Evolutionary conservation across 1,139 yeast genomes (phyloP), one percentile per base, ranked within the genome.

Genomic region (Candida labiduridarum): DNA sequence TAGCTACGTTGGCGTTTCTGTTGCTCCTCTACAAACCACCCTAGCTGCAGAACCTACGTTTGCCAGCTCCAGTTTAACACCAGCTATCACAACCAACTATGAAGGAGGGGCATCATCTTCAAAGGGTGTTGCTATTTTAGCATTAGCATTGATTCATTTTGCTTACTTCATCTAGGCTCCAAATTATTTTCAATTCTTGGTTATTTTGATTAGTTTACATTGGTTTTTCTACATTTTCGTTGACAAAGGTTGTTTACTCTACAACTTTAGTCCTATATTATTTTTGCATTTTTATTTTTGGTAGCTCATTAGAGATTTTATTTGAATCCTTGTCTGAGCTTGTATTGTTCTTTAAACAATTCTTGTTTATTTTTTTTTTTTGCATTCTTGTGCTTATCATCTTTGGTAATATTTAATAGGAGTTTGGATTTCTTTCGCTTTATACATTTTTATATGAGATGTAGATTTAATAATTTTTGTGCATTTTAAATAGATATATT

Each of bases 101-200:
- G 43, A 27, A 27, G 72, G 60, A 51, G 66, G 60, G 51, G 47
- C 46, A 22, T 61, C 62, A 51, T 65, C 66, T 54, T 59, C 62
- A 45, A 60, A 59, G 49, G 55, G 57, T 45, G 60, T 66, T 49
- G 61, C 71, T 44, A 48, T 62, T 52, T 55, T 64, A 41, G 69
- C 68, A 45, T 50, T 65, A 47, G 59, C 62, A 44, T 64, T 65
- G 49, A 54, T 66, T 41, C 69, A 70, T 51, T 61, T 67, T 46
- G 69, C 66, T 51, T 64, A 64, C 62, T 59, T 66, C 39, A 46
- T 57, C 12, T 57, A 57, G 52, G 49, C 9, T 15, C 2, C 14
- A 12, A 10, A 12, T n/a, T 10, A 30, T 30, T 11, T n/a, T 2
- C 34, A 12, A 10, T 30, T 30, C 6, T 30, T 4, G 15, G 14